phyloP scores from a whole-genome alignment of 225 moss, liverwort and hornwort genomes.

The Ulota crispa region DNA sequence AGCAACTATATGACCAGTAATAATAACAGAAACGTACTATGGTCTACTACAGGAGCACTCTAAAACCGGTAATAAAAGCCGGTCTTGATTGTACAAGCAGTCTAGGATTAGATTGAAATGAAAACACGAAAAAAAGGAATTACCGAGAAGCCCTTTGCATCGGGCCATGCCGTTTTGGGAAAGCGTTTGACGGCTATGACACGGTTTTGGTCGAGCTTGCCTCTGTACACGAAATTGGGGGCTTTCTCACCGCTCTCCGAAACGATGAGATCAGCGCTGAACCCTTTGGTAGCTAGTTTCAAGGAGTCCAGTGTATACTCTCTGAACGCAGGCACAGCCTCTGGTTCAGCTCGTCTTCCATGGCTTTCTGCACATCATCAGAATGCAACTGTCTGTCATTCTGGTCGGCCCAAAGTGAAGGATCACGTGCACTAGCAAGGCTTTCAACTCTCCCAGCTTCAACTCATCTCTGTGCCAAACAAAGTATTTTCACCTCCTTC shows the following conservation, averaged over 20 bases:
- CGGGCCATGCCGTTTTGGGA: constrained; percentile 93
- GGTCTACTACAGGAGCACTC: no score
- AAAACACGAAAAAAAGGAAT: background rate
- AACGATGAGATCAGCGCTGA: constrained; percentile 80
- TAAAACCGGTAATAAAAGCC: background rate
- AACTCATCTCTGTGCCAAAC: background rate
- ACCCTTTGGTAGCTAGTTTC: constrained; percentile 85
- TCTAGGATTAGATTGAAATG: background rate
- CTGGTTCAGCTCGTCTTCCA: constrained; percentile 69
- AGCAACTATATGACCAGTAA: background rate
- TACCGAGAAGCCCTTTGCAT: constrained; percentile 96
- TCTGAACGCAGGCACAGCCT: constrained; percentile 73
- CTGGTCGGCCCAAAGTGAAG: background rate
- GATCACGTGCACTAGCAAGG: background rate
- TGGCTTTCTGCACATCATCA: constrained; percentile 59
- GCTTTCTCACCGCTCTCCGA: constrained; percentile 98
- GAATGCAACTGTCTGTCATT: background rate
- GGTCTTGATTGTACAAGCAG: background rate
- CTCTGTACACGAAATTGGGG: constrained; percentile 85
- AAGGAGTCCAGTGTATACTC: constrained; percentile 84
- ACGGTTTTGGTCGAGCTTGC: constrained; percentile 81
- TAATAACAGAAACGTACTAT: background rate
- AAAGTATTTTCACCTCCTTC: background rate
- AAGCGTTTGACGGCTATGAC: constrained; percentile 94
- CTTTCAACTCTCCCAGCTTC: background rate